A percentile compares a stretch with the other conserved stretches of the same genome.
phyloP scores from a whole-genome alignment of 805 yeast genomes.

The Kodamaea lidongshanica region DNA sequence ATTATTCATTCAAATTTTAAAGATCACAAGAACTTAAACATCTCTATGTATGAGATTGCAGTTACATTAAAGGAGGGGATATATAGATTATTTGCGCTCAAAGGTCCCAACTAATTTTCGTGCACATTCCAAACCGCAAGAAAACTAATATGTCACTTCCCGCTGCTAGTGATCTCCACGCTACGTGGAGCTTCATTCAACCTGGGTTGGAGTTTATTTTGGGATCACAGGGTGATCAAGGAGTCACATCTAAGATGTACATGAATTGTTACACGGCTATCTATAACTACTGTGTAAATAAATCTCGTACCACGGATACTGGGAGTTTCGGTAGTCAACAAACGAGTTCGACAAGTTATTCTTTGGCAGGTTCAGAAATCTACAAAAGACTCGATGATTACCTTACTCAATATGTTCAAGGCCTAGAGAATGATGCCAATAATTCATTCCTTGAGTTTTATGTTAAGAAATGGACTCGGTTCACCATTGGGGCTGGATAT shows the following conservation, averaged over 20 bases:
- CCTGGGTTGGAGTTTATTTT: constrained; percentile 68
- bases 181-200: constrained; percentile 74
- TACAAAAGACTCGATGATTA: constrained; percentile 67
- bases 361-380: constrained; percentile 84
- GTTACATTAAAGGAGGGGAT: too few species aligned
- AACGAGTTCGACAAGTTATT: constrained; percentile 23
- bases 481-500: constrained; percentile 84
- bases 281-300: constrained; percentile 85
- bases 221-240: constrained; percentile 62
- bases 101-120: too few species aligned
- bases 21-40: too few species aligned
- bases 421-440: constrained; percentile 41
- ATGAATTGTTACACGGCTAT: constrained; percentile 90
- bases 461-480: constrained; percentile 83
- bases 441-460: constrained; percentile 78
- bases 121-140: constrained; percentile 2
- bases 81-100: too few species aligned
- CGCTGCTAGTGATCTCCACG: constrained; percentile 53
- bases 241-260: constrained; percentile 64
- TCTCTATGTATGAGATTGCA: too few species aligned
- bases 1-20: too few species aligned
- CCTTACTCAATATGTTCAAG: constrained; percentile 52
- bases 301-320: constrained; percentile 41
- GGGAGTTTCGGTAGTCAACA: constrained; percentile 14
- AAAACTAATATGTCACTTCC: constrained; percentile 31